Evolutionary conservation across 2,329 filamentous ascomycete genomes (phyloP).

Genomic region (Penicillium italicum): DNA sequence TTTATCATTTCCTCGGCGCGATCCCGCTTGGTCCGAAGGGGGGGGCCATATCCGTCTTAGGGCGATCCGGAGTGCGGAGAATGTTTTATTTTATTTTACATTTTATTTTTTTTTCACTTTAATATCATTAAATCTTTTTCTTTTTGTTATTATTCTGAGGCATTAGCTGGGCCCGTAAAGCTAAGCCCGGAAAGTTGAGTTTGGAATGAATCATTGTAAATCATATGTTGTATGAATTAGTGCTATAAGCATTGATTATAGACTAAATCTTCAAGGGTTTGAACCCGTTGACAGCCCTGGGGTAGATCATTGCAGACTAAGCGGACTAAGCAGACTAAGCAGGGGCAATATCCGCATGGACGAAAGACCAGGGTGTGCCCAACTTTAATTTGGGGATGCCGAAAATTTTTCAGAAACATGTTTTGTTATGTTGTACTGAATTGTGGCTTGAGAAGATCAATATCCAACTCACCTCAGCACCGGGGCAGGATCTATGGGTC

Average conservation of each 20-base stretch:
- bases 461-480: background rate
- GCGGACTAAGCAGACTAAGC: slow-evolving; percentile 19
- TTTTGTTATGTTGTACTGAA: background rate
- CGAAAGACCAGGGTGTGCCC: slow-evolving; percentile 18
- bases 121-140: no score
- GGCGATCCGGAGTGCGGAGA: slow-evolving; percentile 16
- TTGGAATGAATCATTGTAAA: background rate
- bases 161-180: background rate
- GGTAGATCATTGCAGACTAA: slow-evolving; percentile 18
- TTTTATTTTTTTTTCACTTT: background rate
- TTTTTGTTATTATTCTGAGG: background rate
- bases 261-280: background rate
- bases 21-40: slow-evolving; percentile 1
- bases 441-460: background rate
- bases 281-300: slow-evolving; percentile 19
- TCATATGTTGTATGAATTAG: background rate
- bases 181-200: no score
- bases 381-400: slow-evolving; percentile 23
- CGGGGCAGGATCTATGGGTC: background rate
- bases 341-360: slow-evolving; percentile 17
- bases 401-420: background rate
- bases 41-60: slow-evolving; percentile 1
- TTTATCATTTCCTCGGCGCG: slow-evolving; percentile 5
- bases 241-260: background rate
- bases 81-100: background rate